These are phyloP conservation scores for Groenewaldozyma salmanticensis DNA, from an alignment of 805 yeast genomes.

Conservation along the genomic window DNA sequence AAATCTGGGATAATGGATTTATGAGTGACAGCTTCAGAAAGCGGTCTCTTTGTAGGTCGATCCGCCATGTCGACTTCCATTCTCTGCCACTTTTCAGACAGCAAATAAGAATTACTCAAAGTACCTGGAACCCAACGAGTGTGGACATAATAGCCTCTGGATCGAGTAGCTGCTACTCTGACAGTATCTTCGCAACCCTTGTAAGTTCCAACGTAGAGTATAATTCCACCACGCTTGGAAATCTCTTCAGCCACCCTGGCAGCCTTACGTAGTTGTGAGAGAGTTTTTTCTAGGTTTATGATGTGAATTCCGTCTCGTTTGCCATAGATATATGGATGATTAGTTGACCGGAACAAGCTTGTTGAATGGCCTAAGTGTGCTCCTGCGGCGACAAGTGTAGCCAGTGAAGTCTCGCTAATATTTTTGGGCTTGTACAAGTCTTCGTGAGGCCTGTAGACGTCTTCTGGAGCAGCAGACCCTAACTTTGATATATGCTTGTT, in stretches of 20 bases:
- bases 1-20: constrained; percentile 77
- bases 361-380: constrained; percentile 93
- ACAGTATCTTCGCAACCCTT: constrained; percentile 68
- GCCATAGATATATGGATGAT: constrained; percentile 82
- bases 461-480: constrained; percentile 50
- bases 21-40: constrained; percentile 37
- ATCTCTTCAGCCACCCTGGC: constrained; percentile 77
- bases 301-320: constrained; percentile 84
- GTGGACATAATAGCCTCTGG: constrained; percentile 71
- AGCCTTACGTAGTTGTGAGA: constrained; percentile 67
- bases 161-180: constrained; percentile 67
- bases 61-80: constrained; percentile 73
- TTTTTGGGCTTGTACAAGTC: constrained; percentile 52
- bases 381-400: constrained; percentile 79
- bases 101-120: constrained; percentile 71
- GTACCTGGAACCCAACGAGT: constrained; percentile 94
- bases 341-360: constrained; percentile 54
- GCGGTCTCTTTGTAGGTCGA: constrained; percentile 48
- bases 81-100: constrained; percentile 48
- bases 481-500: constrained; percentile 41
- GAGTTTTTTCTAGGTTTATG: constrained; percentile 80
- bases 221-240: constrained; percentile 73
- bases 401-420: constrained; percentile 49
- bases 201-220: constrained; percentile 77
- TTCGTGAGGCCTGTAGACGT: constrained; percentile 61